Base-by-base conservation (phyloP, 345 rosid genomes). In the Eucalyptus pumila region DNA sequence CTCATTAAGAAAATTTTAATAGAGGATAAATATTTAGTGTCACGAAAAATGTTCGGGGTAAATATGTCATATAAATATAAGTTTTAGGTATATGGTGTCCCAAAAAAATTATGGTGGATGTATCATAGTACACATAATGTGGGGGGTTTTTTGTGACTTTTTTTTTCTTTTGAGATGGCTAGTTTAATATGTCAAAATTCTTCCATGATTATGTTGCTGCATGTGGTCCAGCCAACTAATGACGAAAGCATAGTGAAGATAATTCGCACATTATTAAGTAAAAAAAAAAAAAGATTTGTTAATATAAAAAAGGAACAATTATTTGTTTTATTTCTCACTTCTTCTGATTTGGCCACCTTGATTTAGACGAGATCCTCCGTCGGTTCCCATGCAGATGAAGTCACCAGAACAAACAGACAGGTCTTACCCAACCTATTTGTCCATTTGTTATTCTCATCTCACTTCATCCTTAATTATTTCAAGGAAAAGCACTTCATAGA, bases 21-120 rank as follows among this genome's bases (percentile, higher is more conserved):
- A 9, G 3, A 54, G 60, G 11, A 51, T 54, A 21, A 54, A 54
- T 54, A 54, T 54, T 21, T 54, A 19, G 26, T 54, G 58, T 21
- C 11, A 54, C 0, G 58, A 54, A 54, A 21, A 54, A 8, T 0
- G 2, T 54, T 21, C 4, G 1, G 5, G 11, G 5, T 54, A 54
- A 23, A 19, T 54, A 54, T 54, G 27, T 19, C 27, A 56, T 26
- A 56, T 9, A 24, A 3, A 26, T 56, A 56, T 5, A 56, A 56
- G 30, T 56, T 56, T 56, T 23, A 5, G 14, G 30, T 56, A 0
- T 56, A 56, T 56, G 13, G 30, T 56, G 30, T 56, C 62, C 30
- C 13, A 24, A 56, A 56, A 21, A 56, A 56, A 23, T 10, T 56
- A 56, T 24, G 62, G 30, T 5, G 6, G 0, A 56, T 23, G 62